Base-by-base conservation (phyloP, 257 asterid species). In the Ehretia macrophylla region DNA sequence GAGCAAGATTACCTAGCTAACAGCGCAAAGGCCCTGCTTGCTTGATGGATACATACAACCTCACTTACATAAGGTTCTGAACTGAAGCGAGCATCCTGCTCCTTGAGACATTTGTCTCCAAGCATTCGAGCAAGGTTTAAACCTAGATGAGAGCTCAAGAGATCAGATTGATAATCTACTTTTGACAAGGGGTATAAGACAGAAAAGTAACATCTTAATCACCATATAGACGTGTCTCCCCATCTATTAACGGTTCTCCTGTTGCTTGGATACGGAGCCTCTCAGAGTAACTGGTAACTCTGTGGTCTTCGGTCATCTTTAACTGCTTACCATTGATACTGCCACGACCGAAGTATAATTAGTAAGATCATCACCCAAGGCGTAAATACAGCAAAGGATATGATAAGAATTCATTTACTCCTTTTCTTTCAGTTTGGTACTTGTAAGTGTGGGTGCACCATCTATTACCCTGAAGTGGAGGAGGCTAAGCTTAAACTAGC, bases 231-330 rank as follows among this genome's bases (percentile, higher is more conserved):
- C 99, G 85, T 45, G 95, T 80, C 75, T 86, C 99, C 67, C 96
- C 96, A 10, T 93, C 97, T 77, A 75, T 83, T 54, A 93, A 79
- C 65, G 99, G 99, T 37, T 79, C 62, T 22, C 99, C 99, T 47
- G 71, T 51, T 55, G 83, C 82, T 69, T 89, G 83, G 60, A 93
- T 75, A 40, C 99, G 97, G 51, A 75, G 80, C 68, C 91, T 81
- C 74, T 93, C 99, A 17, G 96, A 75, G 40, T 71, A 49, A 75
- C 95, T 93, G 67, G 78, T 66, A 73, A 93, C 73, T 69, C 92
- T 79, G 66, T 93, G 99, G 85, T 93, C 99, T 77, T 93, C 99
- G 0, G 95, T 86, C 96, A 93, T 83, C 80, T 89, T 93, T 71
- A 79, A 78, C 81, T 78, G 95, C 77, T 83, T 79, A 63, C 94